Evolutionary conservation across 2,329 filamentous ascomycete genomes (phyloP).

Genomic region (Calycina herbarum): DNA sequence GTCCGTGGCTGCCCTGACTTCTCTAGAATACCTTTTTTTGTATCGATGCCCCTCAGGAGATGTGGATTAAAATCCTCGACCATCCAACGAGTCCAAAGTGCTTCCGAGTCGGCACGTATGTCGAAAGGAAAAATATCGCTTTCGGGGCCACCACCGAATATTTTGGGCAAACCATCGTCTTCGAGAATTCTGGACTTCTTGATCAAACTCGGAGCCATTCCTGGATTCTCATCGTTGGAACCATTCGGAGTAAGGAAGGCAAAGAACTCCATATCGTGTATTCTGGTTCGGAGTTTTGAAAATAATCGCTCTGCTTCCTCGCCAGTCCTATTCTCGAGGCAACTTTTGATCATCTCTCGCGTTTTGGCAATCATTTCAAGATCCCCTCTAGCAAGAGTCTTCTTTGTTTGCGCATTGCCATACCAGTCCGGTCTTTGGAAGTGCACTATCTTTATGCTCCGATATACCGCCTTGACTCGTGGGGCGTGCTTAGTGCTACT

Average conservation of each 20-base stretch:
- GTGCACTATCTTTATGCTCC: conserved; percentile 13
- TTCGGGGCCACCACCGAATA: conserved; percentile 40
- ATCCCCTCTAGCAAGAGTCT: conserved; percentile 16
- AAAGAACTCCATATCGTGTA: conserved; percentile 36
- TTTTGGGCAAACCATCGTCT: conserved; percentile 41
- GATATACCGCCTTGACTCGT: neutral
- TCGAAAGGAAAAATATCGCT: conserved; percentile 44
- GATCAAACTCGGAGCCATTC: conserved; percentile 19
- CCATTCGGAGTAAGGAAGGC: conserved; percentile 22
- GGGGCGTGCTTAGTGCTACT: neutral
- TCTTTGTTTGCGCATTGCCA: conserved; percentile 13
- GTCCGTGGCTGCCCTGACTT: conserved; percentile 22
- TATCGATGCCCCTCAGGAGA: conserved; percentile 40
- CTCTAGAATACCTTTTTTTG: conserved; percentile 21
- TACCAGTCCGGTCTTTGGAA: conserved; percentile 22
- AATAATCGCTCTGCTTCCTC: conserved; percentile 11
- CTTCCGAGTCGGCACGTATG: conserved; percentile 46
- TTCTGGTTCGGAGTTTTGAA: conserved; percentile 25
- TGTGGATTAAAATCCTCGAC: conserved; percentile 43
- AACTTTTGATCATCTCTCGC: conserved; percentile 20
- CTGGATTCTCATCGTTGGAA: neutral
- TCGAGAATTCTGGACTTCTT: conserved; percentile 34
- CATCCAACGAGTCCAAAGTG: conserved; percentile 46
- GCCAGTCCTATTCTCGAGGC: conserved; percentile 13
- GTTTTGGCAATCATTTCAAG: conserved; percentile 16